Evolutionary conservation across 2,329 filamentous ascomycete species (phyloP).

Genomic region (Amylocarpus encephaloides): DNA sequence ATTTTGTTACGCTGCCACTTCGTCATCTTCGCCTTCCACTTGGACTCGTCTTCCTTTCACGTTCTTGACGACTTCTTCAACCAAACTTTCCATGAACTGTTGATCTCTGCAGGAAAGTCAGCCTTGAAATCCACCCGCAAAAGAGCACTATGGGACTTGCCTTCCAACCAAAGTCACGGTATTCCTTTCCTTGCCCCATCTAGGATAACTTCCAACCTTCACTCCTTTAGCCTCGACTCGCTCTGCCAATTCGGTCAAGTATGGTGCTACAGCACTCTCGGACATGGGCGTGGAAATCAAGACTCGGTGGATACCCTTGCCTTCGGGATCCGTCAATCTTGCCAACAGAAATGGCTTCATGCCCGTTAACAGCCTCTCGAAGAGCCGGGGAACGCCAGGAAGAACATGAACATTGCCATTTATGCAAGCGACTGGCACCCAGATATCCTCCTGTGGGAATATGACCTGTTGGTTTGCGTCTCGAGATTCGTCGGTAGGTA

Average conservation of each 20-base stretch:
- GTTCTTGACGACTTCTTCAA: constrained; percentile 69
- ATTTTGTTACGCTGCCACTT: not conserved
- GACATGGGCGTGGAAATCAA: constrained; percentile 81
- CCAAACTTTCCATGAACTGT: constrained; percentile 70
- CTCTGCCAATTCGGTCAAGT: constrained; percentile 71
- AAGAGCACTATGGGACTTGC: constrained; percentile 31
- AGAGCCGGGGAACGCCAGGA: constrained; percentile 81
- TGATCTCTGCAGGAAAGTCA: constrained; percentile 47
- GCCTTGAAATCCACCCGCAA: not conserved
- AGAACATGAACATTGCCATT: constrained; percentile 93
- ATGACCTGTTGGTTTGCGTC: constrained; percentile 65
- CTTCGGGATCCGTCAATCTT: constrained; percentile 70
- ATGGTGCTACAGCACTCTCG: constrained; percentile 79
- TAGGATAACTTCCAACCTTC: constrained; percentile 92
- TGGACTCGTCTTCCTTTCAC: constrained; percentile 66
- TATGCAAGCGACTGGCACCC: constrained; percentile 84
- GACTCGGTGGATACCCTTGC: constrained; percentile 71
- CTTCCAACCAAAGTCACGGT: constrained; percentile 79
- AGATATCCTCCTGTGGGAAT: constrained; percentile 74
- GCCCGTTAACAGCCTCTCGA: constrained; percentile 68
- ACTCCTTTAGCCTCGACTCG: constrained; percentile 69
- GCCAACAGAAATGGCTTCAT: constrained; percentile 65
- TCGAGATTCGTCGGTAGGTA: constrained; percentile 67
- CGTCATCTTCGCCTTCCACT: constrained; percentile 67
- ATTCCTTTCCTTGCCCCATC: constrained; percentile 82